These are phyloP conservation scores for Lactarius psammicola DNA, from an alignment of 768 basidiomycete species.

Conservation along the genomic window DNA sequence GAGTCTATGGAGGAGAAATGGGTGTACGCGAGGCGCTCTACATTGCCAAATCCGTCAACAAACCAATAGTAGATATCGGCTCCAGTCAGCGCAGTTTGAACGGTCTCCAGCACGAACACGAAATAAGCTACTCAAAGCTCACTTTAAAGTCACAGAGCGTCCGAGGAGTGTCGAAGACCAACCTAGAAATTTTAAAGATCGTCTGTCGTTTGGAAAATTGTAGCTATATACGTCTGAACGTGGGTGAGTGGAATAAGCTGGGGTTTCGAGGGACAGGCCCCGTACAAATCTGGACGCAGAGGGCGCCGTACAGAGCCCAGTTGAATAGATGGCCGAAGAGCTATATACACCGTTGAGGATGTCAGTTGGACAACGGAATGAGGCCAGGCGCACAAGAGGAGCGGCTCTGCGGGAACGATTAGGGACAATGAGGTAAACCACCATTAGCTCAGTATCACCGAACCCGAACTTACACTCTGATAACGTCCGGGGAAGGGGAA, in stretches of 20 bases:
- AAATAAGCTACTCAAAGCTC: background rate
- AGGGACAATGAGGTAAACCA: too few relatives aligned
- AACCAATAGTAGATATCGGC: background rate
- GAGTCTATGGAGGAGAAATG: background rate
- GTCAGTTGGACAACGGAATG: background rate
- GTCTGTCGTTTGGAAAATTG: background rate
- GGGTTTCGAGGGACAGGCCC: background rate
- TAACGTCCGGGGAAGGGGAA: background rate
- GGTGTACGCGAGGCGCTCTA: background rate
- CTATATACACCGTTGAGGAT: background rate
- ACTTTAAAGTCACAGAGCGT: background rate
- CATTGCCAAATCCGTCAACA: background rate
- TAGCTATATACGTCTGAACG: background rate
- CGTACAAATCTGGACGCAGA: slow-evolving; percentile 5
- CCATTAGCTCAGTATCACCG: background rate
- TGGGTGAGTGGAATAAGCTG: background rate
- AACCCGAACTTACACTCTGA: background rate
- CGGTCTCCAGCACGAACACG: background rate
- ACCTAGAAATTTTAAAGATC: background rate
- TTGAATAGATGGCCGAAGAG: background rate
- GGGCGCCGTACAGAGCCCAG: slow-evolving; percentile 3
- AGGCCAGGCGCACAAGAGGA: background rate
- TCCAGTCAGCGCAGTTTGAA: background rate
- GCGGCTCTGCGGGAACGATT: background rate
- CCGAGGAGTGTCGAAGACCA: background rate